Evolutionary conservation across 768 basidiomycete genomes (phyloP).

Genomic region (Coprinopsis marcescibilis): DNA sequence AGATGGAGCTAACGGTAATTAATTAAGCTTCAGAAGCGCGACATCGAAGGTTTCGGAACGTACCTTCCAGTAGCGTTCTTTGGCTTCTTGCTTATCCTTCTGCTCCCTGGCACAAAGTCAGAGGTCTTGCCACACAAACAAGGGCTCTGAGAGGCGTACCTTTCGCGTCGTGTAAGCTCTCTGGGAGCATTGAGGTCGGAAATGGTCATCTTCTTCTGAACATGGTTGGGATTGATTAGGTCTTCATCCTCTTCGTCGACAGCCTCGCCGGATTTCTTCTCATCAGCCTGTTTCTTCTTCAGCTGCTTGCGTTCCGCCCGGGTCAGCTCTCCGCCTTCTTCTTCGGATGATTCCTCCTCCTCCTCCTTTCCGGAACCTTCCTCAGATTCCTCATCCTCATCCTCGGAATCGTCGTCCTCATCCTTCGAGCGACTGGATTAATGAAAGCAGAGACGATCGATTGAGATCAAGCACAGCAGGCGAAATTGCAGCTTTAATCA

Average conservation of each 20-base stretch:
- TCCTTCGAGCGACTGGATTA: slow-evolving; percentile 22
- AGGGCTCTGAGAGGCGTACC: slow-evolving; percentile 30
- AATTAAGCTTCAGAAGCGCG: no score
- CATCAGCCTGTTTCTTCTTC: slow-evolving; percentile 73
- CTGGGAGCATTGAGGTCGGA: slow-evolving; percentile 63
- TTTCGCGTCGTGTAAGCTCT: slow-evolving; percentile 60
- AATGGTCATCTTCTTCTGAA: slow-evolving; percentile 68
- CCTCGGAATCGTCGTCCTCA: slow-evolving; percentile 36
- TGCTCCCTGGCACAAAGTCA: slow-evolving; percentile 54
- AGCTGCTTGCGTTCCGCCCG: slow-evolving; percentile 70
- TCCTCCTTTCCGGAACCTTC: slow-evolving; percentile 38
- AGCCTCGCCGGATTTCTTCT: slow-evolving; percentile 36
- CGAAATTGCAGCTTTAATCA: no score
- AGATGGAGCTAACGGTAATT: slow-evolving; percentile 59
- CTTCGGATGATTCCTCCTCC: slow-evolving; percentile 32
- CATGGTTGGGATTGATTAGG: slow-evolving; percentile 75
- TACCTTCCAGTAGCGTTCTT: slow-evolving; percentile 86
- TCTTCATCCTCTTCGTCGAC: slow-evolving; percentile 62
- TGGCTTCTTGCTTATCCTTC: slow-evolving; percentile 87
- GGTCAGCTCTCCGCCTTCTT: slow-evolving; percentile 53
- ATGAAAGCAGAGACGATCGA: background rate
- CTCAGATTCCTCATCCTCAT: slow-evolving; percentile 34
- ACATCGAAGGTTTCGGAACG: slow-evolving; percentile 12
- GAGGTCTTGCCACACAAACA: background rate
- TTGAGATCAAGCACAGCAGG: no score